These are phyloP conservation scores for Aspergillus saccharolyticus DNA, from an alignment of 495 filamentous ascomycete species.

Conservation along the genomic window DNA sequence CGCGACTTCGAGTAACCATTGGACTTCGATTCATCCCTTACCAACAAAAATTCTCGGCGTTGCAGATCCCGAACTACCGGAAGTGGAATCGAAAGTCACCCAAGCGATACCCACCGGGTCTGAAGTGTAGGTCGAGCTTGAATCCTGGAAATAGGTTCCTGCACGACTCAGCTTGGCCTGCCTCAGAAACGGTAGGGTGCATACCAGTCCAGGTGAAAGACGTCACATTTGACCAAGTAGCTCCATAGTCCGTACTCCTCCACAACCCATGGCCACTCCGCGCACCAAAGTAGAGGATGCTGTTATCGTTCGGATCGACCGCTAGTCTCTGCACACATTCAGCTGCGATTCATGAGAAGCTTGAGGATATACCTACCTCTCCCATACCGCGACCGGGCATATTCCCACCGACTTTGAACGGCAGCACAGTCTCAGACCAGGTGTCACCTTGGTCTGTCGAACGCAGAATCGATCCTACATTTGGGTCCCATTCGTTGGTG, in stretches of 20 bases:
- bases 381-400: constrained; percentile 18
- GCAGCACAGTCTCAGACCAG: constrained; percentile 10
- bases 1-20: not conserved
- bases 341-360: not conserved
- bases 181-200: not conserved
- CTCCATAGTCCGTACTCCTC: constrained; percentile 14
- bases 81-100: constrained; percentile 15
- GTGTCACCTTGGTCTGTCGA: constrained; percentile 15
- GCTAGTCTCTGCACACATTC: constrained; percentile 2
- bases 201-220: constrained; percentile 13
- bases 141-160: constrained; percentile 12
- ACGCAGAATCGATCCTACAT: constrained; percentile 12
- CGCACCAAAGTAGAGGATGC: constrained; percentile 13
- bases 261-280: constrained; percentile 11
- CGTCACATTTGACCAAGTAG: constrained; percentile 11
- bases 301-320: constrained; percentile 12
- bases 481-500: constrained; percentile 15
- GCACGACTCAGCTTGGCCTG: not conserved
- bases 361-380: constrained; percentile 3
- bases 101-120: constrained; percentile 14
- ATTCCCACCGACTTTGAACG: constrained; percentile 16
- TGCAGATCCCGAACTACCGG: constrained; percentile 5
- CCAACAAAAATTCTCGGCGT: constrained; percentile 16
- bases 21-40: not conserved
- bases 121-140: constrained; percentile 8